These are phyloP conservation scores for Neonectria magnoliae DNA, from an alignment of 2,329 filamentous ascomycete species.

Conservation along the genomic window DNA sequence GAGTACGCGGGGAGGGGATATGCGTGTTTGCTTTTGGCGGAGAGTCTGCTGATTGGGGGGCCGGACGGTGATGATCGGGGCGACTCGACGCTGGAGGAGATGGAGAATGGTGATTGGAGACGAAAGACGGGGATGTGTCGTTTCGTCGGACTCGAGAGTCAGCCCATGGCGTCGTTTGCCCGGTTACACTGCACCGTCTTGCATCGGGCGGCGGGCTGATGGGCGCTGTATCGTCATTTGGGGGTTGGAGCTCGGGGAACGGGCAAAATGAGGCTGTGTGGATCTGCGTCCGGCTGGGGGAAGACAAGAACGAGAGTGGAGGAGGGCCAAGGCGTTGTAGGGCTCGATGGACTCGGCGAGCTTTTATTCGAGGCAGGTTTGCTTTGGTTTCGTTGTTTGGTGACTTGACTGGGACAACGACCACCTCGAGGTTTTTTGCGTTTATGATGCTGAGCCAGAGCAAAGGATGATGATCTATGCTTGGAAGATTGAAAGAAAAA, in stretches of 20 bases:
- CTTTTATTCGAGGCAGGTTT: neutral
- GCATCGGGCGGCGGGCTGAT: neutral
- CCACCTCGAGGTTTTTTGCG: no score
- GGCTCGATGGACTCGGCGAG: no score
- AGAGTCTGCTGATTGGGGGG: neutral
- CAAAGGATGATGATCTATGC: neutral
- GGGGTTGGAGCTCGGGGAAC: neutral
- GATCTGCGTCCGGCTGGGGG: neutral
- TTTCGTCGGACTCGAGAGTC: neutral
- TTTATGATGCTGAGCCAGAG: neutral
- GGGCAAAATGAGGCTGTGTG: neutral
- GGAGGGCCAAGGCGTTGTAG: neutral
- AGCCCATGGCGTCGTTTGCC: neutral
- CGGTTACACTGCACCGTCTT: constrained; percentile 8
- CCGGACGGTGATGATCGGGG: neutral
- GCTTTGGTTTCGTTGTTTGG: neutral
- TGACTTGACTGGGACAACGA: neutral
- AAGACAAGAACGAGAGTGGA: neutral
- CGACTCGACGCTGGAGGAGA: constrained; percentile 9
- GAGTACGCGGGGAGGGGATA: neutral
- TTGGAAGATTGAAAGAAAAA: neutral
- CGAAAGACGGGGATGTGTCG: neutral
- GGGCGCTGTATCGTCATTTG: neutral
- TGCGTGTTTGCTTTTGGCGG: constrained; percentile 7
- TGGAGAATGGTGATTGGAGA: constrained; percentile 2